Evolutionary conservation across 2,329 filamentous ascomycete genomes (phyloP).

Genomic region (Colletotrichum higginsianum): DNA sequence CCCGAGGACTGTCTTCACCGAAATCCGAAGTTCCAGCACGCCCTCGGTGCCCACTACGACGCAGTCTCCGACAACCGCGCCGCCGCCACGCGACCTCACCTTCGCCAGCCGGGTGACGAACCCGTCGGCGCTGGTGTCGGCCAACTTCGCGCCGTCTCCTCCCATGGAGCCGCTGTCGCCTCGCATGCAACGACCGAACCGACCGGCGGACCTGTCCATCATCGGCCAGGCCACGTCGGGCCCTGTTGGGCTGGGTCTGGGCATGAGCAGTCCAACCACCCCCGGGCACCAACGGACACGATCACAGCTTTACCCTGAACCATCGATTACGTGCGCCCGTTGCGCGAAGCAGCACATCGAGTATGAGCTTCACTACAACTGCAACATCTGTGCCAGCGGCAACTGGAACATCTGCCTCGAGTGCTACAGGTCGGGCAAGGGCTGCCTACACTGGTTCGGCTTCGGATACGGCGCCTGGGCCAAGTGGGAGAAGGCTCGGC

Average conservation of each 20-base stretch:
- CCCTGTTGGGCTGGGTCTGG: constrained; percentile 49
- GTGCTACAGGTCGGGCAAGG: constrained; percentile 84
- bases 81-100: constrained; percentile 50
- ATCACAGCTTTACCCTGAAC: constrained; percentile 75
- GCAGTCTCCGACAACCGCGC: constrained; percentile 42
- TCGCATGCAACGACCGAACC: constrained; percentile 47
- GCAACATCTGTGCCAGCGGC: constrained; percentile 77
- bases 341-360: constrained; percentile 83
- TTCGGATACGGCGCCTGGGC: constrained; percentile 82
- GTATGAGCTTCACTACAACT: constrained; percentile 90
- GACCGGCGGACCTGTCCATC: constrained; percentile 59
- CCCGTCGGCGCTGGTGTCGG: constrained; percentile 31
- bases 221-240: constrained; percentile 50
- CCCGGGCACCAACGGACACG: constrained; percentile 57
- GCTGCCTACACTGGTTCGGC: constrained; percentile 90
- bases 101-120: constrained; percentile 55
- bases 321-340: constrained; percentile 79
- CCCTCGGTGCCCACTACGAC: constrained; percentile 50
- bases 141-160: constrained; percentile 42
- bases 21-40: constrained; percentile 60
- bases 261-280: constrained; percentile 52
- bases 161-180: constrained; percentile 37
- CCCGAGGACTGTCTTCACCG: constrained; percentile 58
- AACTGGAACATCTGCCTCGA: constrained; percentile 84
- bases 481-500: constrained; percentile 72